Conservation (phyloP, 163 green algal species). For the Chloromonas sp. region DNA sequence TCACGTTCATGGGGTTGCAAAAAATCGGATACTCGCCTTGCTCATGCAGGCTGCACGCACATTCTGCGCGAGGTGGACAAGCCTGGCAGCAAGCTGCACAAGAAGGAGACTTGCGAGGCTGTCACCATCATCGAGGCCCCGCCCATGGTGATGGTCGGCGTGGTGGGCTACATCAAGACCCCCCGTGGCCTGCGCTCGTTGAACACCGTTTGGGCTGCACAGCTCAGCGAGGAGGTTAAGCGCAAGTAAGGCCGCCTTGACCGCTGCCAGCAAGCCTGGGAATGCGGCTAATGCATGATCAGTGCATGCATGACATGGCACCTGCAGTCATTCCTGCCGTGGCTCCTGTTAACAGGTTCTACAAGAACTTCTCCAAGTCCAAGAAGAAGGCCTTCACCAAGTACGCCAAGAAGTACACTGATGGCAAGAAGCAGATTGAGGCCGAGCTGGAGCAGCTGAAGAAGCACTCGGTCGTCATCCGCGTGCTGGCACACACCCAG, state of each 20-base stretch:
- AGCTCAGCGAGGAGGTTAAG: conserved; percentile 92
- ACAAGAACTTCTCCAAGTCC: conserved; percentile 98
- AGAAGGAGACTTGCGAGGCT: conserved; percentile 98
- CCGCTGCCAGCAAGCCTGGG: background rate
- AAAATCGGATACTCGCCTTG: background rate
- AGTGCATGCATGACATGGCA: background rate
- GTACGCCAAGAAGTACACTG: conserved; percentile 94
- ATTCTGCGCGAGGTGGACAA: conserved; percentile 99
- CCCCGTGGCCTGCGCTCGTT: conserved; percentile 80
- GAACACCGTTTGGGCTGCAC: conserved; percentile 95
- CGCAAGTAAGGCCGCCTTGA: conserved; percentile 36
- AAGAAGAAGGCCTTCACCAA: conserved; percentile 99
- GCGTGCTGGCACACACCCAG: conserved; percentile 90
- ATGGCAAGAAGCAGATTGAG: conserved; percentile 90
- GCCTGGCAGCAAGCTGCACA: conserved; percentile 98
- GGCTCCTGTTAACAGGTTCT: conserved; percentile 63
- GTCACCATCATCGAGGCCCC: conserved; percentile 98
- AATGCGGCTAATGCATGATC: background rate
- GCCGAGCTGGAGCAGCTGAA: conserved; percentile 87
- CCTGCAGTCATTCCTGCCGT: background rate
- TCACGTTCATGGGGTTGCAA: background rate
- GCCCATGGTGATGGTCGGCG: conserved; percentile 93
- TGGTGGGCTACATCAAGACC: conserved; percentile 97
- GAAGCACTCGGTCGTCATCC: conserved; percentile 89
- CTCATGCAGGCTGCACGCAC: conserved; percentile 89